phyloP scores from a whole-genome alignment of 2,329 filamentous ascomycete genomes.

The Phaeomoniella chlamydospora region DNA sequence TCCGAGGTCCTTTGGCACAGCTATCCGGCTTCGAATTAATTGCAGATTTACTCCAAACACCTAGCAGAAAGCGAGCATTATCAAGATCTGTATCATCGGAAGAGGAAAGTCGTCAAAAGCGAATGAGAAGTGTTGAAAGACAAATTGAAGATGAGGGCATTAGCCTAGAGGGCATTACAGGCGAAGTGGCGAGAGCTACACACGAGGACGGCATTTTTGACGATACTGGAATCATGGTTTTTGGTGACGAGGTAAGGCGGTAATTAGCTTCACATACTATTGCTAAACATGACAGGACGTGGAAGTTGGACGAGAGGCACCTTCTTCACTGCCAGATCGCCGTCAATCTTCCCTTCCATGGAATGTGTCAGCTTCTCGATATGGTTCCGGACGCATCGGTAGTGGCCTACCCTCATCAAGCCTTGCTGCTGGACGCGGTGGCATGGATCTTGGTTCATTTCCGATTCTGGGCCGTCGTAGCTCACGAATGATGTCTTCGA shows the following conservation, averaged over 20 bases:
- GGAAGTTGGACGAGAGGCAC: conserved; percentile 28
- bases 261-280: conserved; percentile 3
- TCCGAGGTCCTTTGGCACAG: conserved; percentile 36
- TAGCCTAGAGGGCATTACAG: too few species aligned
- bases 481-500: conserved; percentile 42
- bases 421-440: conserved; percentile 14
- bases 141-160: too few species aligned
- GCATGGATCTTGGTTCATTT: conserved; percentile 10
- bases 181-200: too few species aligned
- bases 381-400: conserved; percentile 21
- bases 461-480: conserved; percentile 23
- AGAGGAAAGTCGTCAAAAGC: conserved; percentile 19
- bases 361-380: conserved; percentile 46
- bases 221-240: conserved; percentile 21
- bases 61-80: conserved; percentile 6
- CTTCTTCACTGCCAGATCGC: conserved; percentile 52
- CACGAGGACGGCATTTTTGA: conserved; percentile 6
- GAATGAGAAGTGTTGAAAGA: conserved; percentile 15
- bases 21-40: conserved; percentile 45
- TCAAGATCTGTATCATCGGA: too few species aligned
- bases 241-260: conserved; percentile 20
- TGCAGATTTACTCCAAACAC: conserved; percentile 26
- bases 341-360: conserved; percentile 53
- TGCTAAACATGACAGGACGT: conserved; percentile 2
- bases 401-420: conserved; percentile 18